Conservation (phyloP, 768 basidiomycete species). For the Amanita muscaria region DNA sequence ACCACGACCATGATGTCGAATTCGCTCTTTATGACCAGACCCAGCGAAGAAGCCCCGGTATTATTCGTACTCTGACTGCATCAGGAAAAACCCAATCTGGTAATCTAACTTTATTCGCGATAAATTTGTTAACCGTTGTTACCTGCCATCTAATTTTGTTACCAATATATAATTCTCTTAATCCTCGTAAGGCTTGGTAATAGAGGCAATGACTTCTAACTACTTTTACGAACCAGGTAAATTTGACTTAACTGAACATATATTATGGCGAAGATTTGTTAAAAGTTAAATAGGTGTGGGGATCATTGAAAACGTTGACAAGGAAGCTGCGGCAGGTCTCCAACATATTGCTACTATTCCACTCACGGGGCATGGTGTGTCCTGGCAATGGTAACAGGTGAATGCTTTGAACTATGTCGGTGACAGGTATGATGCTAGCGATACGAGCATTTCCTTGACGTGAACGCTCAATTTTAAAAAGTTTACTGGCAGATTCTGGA, state of each 20-base stretch:
- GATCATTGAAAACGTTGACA: constrained; percentile 3
- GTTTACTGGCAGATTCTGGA: constrained; percentile 10
- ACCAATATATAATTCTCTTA: too few species aligned
- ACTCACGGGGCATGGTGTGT: not conserved
- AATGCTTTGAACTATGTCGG: constrained; percentile 18
- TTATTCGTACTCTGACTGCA: constrained; percentile 6
- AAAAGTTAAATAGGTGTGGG: not conserved
- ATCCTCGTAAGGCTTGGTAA: too few species aligned
- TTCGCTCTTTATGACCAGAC: too few species aligned
- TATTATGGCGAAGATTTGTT: not conserved
- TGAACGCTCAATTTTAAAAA: constrained; percentile 15
- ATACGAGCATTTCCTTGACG: constrained; percentile 6
- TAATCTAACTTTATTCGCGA: too few species aligned
- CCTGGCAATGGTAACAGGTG: constrained; percentile 15
- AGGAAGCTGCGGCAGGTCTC: not conserved
- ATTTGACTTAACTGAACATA: too few species aligned
- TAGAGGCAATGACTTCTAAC: too few species aligned
- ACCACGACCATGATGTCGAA: too few species aligned
- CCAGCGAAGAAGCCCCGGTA: too few species aligned
- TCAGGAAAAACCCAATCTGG: too few species aligned
- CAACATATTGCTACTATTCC: constrained; percentile 1
- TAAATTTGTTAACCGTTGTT: too few species aligned
- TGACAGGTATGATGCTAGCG: constrained; percentile 20
- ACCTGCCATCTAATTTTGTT: too few species aligned
- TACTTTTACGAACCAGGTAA: too few species aligned